These are phyloP conservation scores for Fusarium humuli DNA, from an alignment of 2,329 filamentous ascomycete genomes.

Conservation along the genomic window DNA sequence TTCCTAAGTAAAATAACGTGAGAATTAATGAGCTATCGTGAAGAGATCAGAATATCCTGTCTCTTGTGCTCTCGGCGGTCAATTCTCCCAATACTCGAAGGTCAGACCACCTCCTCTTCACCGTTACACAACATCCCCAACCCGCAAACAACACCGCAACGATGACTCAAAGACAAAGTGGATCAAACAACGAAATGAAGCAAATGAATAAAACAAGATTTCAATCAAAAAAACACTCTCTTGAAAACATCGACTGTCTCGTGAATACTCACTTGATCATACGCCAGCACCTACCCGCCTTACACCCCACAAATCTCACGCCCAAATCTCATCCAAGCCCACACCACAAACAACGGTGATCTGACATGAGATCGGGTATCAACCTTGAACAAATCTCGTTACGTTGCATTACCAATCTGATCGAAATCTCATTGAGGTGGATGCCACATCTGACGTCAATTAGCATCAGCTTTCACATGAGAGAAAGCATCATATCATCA, in stretches of 20 bases:
- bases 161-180: background rate
- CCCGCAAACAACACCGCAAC: too few species aligned
- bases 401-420: background rate
- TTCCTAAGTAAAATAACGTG: too few species aligned
- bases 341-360: background rate
- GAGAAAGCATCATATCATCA: background rate
- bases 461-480: rapidly evolving
- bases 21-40: too few species aligned
- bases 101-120: too few species aligned
- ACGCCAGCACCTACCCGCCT: background rate
- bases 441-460: background rate
- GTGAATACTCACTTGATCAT: background rate
- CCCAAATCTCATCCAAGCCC: too few species aligned
- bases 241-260: background rate
- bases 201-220: too few species aligned
- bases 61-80: too few species aligned
- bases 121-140: background rate
- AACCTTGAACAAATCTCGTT: background rate
- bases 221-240: too few species aligned
- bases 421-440: background rate
- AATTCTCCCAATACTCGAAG: too few species aligned
- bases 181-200: background rate
- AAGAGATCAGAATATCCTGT: too few species aligned
- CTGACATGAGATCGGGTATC: background rate
- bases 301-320: background rate